Percentiles rank a stretch among this genome's conserved stretches.
Evolutionary conservation across 306 rosid genomes (phyloP).

Genomic region (Phaseolus lunatus): DNA sequence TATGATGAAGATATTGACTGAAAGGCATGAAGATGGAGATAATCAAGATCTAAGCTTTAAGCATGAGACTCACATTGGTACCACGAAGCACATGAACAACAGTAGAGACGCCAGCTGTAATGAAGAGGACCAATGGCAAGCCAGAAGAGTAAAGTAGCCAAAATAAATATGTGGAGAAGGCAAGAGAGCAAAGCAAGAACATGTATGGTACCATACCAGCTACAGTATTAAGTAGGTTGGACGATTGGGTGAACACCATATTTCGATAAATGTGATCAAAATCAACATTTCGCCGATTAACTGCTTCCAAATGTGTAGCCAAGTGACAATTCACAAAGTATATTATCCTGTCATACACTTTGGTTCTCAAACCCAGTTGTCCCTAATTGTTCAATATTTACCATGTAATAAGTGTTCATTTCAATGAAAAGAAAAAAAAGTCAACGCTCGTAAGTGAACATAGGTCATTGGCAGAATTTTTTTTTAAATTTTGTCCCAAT

Average conservation of each 20-base stretch:
- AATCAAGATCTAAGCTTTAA: conserved; percentile 15
- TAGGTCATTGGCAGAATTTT: conserved; percentile 5
- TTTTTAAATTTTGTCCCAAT: conserved; percentile 20
- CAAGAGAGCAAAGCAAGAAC: conserved; percentile 85
- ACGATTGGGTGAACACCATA: conserved; percentile 89
- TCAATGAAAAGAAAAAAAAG: conserved; percentile 5
- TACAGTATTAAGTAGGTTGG: conserved; percentile 74
- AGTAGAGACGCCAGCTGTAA: conserved; percentile 96
- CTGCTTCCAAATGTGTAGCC: conserved; percentile 99
- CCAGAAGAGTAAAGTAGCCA: conserved; percentile 98
- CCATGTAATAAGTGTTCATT: conserved; percentile 48
- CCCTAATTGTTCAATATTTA: conserved; percentile 69
- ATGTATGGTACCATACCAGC: conserved; percentile 95
- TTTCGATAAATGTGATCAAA: conserved; percentile 95
- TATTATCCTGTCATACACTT: conserved; percentile 94
- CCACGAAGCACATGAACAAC: conserved; percentile 68
- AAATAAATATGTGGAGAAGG: conserved; percentile 92
- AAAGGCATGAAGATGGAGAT: conserved; percentile 35
- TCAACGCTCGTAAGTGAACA: conserved; percentile 17
- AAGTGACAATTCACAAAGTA: conserved; percentile 99
- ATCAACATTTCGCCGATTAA: conserved; percentile 95
- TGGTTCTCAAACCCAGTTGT: conserved; percentile 96
- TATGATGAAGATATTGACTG: conserved; percentile 29
- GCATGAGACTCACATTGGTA: conserved; percentile 71
- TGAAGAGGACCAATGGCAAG: conserved; percentile 83